Evolutionary conservation across 306 rosid species (phyloP).

Genomic region (Quercus cerris): DNA sequence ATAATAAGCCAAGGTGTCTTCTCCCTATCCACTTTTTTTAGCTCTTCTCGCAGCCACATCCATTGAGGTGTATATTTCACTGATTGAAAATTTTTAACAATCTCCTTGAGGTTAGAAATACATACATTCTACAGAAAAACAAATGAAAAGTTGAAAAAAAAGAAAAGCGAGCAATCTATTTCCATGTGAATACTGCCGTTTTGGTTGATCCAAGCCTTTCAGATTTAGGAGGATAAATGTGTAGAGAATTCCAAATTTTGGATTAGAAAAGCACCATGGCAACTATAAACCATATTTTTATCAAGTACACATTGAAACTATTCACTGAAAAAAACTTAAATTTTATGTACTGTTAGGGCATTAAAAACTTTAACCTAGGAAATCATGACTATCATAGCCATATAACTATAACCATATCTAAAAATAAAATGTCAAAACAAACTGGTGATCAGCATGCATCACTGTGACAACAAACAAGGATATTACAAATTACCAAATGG

Average conservation of each 20-base stretch:
- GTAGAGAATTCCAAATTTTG: not conserved
- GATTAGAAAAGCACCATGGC: conserved; percentile 3
- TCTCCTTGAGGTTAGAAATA: not conserved
- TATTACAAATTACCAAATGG: conserved; percentile 65
- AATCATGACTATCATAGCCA: not conserved
- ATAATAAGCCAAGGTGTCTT: conserved; percentile 98
- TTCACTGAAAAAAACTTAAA: not conserved
- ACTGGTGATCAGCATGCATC: conserved; percentile 1
- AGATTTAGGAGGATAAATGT: not conserved
- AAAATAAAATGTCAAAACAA: not conserved
- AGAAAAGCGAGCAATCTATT: not conserved
- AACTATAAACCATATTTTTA: not conserved
- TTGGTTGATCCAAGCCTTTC: not conserved
- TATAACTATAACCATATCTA: not conserved
- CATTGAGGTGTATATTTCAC: conserved; percentile 93
- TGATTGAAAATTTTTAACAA: conserved; percentile 19
- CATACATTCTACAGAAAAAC: not conserved
- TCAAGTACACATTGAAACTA: not conserved
- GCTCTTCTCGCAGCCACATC: conserved; percentile 65
- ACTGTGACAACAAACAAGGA: conserved; percentile 8
- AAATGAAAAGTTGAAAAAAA: not conserved
- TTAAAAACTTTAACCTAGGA: not conserved
- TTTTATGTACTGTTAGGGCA: not conserved
- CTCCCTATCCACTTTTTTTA: conserved; percentile 67
- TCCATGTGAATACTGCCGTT: not conserved